Evolutionary conservation across 345 rosid genomes (phyloP).

Genomic region (Trapa bicornis): DNA sequence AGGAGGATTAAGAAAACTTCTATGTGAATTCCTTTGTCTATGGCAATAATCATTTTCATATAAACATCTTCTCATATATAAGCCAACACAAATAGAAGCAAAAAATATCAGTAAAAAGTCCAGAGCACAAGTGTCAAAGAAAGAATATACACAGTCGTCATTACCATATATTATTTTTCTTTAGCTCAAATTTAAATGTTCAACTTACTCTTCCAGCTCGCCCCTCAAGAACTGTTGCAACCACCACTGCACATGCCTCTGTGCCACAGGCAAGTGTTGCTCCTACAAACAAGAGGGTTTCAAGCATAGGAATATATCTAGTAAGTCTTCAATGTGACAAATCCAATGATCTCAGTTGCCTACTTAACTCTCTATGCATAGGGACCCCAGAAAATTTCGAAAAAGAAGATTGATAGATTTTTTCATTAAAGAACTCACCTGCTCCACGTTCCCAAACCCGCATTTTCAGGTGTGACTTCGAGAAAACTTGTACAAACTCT

Average conservation of each 20-base stretch:
- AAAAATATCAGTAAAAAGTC: too few species aligned
- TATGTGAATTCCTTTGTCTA: background rate
- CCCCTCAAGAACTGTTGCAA: conserved; percentile 96
- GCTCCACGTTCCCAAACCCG: conserved; percentile 99
- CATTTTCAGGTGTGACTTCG: conserved; percentile 83
- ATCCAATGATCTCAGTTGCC: background rate
- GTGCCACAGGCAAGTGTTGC: conserved; percentile 97
- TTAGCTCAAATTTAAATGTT: background rate
- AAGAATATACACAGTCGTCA: background rate
- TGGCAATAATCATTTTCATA: too few species aligned
- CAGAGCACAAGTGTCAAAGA: background rate
- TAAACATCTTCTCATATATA: too few species aligned
- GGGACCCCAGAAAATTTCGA: background rate
- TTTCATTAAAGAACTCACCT: conserved; percentile 24
- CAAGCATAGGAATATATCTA: background rate
- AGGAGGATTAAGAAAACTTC: background rate
- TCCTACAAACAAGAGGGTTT: conserved; percentile 27
- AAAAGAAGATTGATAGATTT: background rate
- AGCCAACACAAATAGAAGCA: too few species aligned
- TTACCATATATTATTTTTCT: background rate
- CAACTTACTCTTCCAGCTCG: conserved; percentile 66
- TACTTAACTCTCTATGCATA: background rate
- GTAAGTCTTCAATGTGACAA: background rate
- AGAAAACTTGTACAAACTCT: conserved; percentile 86
- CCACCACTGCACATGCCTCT: conserved; percentile 94